These are phyloP conservation scores for Cercospora zeae-maydis DNA, from an alignment of 2,329 filamentous ascomycete species.

Conservation along the genomic window DNA sequence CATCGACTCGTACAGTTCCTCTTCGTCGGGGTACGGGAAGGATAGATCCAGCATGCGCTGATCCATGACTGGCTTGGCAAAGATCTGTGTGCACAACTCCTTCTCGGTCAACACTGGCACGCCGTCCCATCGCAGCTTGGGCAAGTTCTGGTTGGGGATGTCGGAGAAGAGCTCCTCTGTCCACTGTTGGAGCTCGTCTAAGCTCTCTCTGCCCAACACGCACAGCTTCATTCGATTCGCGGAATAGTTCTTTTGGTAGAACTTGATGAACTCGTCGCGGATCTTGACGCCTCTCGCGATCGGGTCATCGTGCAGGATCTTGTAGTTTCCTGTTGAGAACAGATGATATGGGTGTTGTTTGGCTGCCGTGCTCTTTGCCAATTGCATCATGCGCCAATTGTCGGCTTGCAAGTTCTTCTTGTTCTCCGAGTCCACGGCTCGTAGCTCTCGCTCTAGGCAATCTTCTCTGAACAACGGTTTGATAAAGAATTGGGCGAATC, in stretches of 20 bases:
- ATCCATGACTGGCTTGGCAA: constrained; percentile 90
- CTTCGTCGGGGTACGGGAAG: constrained; percentile 84
- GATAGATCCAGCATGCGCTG: constrained; percentile 72
- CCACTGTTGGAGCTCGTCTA: constrained; percentile 82
- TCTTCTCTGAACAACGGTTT: constrained; percentile 79
- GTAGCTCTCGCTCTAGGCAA: constrained; percentile 80
- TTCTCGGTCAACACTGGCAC: constrained; percentile 57
- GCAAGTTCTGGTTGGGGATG: constrained; percentile 76
- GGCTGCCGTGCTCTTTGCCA: constrained; percentile 85
- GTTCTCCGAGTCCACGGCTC: constrained; percentile 90
- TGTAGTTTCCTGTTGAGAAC: constrained; percentile 85
- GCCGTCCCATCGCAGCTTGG: constrained; percentile 63
- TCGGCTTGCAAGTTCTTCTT: constrained; percentile 96
- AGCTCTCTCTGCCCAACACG: constrained; percentile 73
- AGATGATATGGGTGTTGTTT: constrained; percentile 83
- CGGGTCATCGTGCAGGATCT: constrained; percentile 79
- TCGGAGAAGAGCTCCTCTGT: constrained; percentile 76
- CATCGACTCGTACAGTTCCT: constrained; percentile 71
- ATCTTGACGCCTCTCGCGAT: constrained; percentile 78
- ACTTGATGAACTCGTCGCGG: constrained; percentile 85
- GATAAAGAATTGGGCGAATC: constrained; percentile 93
- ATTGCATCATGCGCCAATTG: constrained; percentile 79
- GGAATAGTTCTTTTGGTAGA: constrained; percentile 85
- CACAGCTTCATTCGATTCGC: constrained; percentile 92
- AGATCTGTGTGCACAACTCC: constrained; percentile 67